Evolutionary conservation across 495 filamentous ascomycete genomes (phyloP), one percentile per base, ranked within the genome.

Genomic region (Neurospora discreta): DNA sequence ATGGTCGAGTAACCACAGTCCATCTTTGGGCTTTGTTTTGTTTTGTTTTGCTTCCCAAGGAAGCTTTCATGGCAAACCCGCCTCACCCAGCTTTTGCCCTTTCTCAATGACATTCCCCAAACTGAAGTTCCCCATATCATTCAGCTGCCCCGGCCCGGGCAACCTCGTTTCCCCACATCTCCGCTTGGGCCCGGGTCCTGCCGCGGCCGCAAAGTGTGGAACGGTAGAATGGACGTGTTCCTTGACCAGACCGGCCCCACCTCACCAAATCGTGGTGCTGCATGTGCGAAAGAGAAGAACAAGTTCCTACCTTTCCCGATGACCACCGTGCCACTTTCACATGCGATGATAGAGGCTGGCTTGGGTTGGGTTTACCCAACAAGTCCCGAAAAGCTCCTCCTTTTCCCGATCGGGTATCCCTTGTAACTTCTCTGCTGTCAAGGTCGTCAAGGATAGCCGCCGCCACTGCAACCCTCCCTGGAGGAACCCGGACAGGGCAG

Each of bases 261-360:
- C 38, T 65, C 43, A 68, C 72, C 70, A 69, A 67, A 39, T 39
- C 33, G 33, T 69, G n/a, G 65, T 20, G 38, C 72, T 23, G 40
- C 70, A 44, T 38, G 38, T 7, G n/a, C n/a, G n/a, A n/a, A 60
- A 26, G 30, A 30, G 52, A 60, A 30, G 23, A 60, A 30, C 52
- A 58, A 42, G n/a, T 46, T 68, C 72, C 74, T 69, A 69, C 23
- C 46, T 73, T 73, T 75, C 58, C 73, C 73, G 71, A 73, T 40
- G 38, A 40, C 70, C 70, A 70, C 42, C n/a, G 38, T 38, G 38
- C 38, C 38, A 38, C 38, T 15, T 26, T 23, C 39, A n/a, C 18
- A 39, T 3, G 26, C 18, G n/a, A 18, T 40, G 44, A 20, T 26
- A 46, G 70, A 71, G 15, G 70, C 18, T 40, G 26, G 70, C 43